Evolutionary conservation across 2,329 filamentous ascomycete genomes (phyloP), one percentile per base, ranked within the genome.

Genomic region (Ascochyta viciae-villosae): DNA sequence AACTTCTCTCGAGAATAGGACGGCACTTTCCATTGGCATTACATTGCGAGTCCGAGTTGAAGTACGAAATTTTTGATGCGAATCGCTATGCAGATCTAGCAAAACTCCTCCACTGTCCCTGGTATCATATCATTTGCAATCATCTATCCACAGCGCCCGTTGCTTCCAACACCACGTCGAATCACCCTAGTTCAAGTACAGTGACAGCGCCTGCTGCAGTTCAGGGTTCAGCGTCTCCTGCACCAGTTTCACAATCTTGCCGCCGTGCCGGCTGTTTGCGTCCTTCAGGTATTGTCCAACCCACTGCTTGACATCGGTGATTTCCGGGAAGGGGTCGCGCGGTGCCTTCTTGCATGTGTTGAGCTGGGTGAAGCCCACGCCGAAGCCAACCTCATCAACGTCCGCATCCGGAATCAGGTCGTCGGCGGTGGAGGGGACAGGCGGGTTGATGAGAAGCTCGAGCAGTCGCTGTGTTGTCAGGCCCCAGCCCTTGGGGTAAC

Each of bases 351-450:
- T 91, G 80, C 94, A 95, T 0, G 94, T 97, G 79, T 94, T 96
- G 60, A 99, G 84, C 29, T 91, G 89, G 0, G 95, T 98, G 78
- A 96, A 99, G 8, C 92, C 94, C 62, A 97, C 88, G 24, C 95
- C 95, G 71, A 99, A 99, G 26, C 91, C 89, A 64, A 97, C 87
- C 74, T 99, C 95, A 68, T 99, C 95, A 24, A 96, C 90, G 68
- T 98, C 94, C 3, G 92, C 88, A 73, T 98, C 95, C 10, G 87
- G 85, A 61, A 96, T 88, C 46, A 91, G 80, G 64, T 96, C 92
- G 54, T 89, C 88, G 33, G 83, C 79, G 1, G 88, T 85, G 15
- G 81, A 78, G 6, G 84, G 82, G 4, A 94, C 85, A 33, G 94
- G 93, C 24, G 94, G 91, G 76, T 96, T 96, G 72, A 94, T 89